Evolutionary conservation across 2,329 filamentous ascomycete genomes (phyloP).

Genomic region (Neonectria punicea): DNA sequence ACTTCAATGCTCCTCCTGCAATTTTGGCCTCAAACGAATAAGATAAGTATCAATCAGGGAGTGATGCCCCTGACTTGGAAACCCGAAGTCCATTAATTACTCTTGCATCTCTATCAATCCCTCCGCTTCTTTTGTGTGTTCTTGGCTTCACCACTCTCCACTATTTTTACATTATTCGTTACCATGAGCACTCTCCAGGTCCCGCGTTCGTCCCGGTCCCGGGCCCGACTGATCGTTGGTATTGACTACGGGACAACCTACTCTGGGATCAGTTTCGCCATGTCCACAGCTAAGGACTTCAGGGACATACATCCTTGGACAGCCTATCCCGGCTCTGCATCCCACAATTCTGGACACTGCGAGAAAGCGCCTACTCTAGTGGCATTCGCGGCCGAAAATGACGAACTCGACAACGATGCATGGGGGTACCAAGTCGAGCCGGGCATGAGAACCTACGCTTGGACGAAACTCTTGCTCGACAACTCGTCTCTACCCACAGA

Average conservation of each 20-base stretch:
- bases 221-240: slow-evolving; percentile 3
- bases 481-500: slow-evolving; percentile 12
- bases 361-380: slow-evolving; percentile 32
- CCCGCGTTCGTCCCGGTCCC: too few relatives aligned
- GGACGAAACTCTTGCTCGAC: slow-evolving; percentile 31
- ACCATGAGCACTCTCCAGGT: too few relatives aligned
- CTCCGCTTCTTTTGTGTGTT: too few relatives aligned
- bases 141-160: too few relatives aligned
- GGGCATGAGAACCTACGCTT: slow-evolving; percentile 26
- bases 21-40: too few relatives aligned
- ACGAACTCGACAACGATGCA: slow-evolving; percentile 12
- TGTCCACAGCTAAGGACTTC: slow-evolving; percentile 28
- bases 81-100: too few relatives aligned
- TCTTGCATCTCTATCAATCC: too few relatives aligned
- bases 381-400: slow-evolving; percentile 27
- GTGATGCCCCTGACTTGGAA: too few relatives aligned
- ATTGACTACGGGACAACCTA: slow-evolving; percentile 36
- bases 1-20: too few relatives aligned
- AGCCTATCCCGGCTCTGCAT: slow-evolving; percentile 27
- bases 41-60: too few relatives aligned
- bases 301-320: slow-evolving; percentile 32
- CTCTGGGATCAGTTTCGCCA: slow-evolving; percentile 32
- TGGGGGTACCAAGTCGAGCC: slow-evolving; percentile 30
- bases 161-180: too few relatives aligned
- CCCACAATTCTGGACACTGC: slow-evolving; percentile 27